Percentiles rank a stretch among this genome's conserved stretches.
phyloP scores from a whole-genome alignment of 352 stramenopile species.

The Phytophthora foliorum region DNA sequence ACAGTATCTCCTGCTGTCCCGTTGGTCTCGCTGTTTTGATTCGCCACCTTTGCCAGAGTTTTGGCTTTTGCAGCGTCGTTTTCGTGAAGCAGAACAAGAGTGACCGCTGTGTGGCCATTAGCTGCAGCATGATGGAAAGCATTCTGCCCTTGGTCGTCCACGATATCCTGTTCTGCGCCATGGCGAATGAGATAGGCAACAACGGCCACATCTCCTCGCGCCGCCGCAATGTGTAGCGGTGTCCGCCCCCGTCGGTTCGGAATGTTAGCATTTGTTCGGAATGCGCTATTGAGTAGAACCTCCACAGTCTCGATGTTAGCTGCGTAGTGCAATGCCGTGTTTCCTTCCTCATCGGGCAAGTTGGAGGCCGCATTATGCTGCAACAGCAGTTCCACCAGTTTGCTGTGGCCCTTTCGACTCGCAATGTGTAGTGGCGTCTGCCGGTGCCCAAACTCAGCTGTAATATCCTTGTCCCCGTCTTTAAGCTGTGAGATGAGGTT shows the following conservation, averaged over 20 bases:
- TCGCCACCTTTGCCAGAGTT: slow-evolving; percentile 7
- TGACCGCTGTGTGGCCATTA: slow-evolving; percentile 81
- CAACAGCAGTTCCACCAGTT: slow-evolving; percentile 72
- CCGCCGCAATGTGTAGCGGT: slow-evolving; percentile 77
- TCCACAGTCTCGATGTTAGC: slow-evolving; percentile 75
- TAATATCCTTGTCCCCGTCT: slow-evolving; percentile 84
- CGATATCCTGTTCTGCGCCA: slow-evolving; percentile 72
- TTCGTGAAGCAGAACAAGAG: slow-evolving; percentile 77
- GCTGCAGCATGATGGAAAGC: slow-evolving; percentile 85
- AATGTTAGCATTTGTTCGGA: slow-evolving; percentile 85
- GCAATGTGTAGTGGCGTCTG: slow-evolving; percentile 87
- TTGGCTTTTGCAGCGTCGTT: slow-evolving; percentile 48
- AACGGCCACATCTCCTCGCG: slow-evolving; percentile 76
- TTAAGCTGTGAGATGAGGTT: slow-evolving; percentile 85
- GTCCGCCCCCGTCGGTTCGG: slow-evolving; percentile 79
- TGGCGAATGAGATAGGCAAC: slow-evolving; percentile 80
- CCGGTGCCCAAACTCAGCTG: slow-evolving; percentile 67
- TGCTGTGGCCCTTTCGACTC: slow-evolving; percentile 71
- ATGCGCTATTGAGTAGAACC: slow-evolving; percentile 63
- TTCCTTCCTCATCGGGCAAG: slow-evolving; percentile 81
- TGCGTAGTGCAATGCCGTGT: slow-evolving; percentile 80
- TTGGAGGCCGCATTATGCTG: slow-evolving; percentile 77
- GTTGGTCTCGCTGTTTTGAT: slow-evolving; percentile 24
- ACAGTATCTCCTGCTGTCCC: slow-evolving; percentile 2
- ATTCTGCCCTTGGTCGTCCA: slow-evolving; percentile 88